These are phyloP conservation scores for Mucor irregularis DNA, from an alignment of 371 early-diverging fungal genomes.

Conservation along the genomic window DNA sequence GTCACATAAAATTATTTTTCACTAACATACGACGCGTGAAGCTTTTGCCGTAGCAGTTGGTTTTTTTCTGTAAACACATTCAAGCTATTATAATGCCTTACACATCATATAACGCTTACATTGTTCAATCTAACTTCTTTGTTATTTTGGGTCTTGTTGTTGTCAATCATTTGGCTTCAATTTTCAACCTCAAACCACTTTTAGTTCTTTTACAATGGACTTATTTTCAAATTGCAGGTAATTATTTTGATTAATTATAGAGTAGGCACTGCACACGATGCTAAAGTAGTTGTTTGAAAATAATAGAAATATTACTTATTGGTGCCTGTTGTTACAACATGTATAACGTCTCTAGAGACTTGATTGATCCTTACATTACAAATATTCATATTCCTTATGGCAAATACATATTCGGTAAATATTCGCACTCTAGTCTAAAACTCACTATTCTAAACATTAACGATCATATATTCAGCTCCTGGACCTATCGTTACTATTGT, in stretches of 20 bases:
- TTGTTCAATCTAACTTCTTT: not conserved
- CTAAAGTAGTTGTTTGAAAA: not conserved
- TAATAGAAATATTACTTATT: not conserved
- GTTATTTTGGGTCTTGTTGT: not conserved
- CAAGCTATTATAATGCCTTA: not conserved
- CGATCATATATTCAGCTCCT: not conserved
- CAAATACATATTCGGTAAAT: slow-evolving; percentile 1
- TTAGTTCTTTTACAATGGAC: not conserved
- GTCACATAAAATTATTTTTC: too few species aligned
- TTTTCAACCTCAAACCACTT: not conserved
- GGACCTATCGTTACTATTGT: not conserved
- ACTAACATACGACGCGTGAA: too few species aligned
- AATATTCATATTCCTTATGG: not conserved
- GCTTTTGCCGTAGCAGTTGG: too few species aligned
- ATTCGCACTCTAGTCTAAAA: not conserved
- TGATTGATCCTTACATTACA: not conserved
- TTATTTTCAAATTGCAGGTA: not conserved
- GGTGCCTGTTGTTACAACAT: not conserved
- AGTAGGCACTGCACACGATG: not conserved
- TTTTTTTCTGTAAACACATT: too few species aligned
- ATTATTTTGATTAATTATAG: not conserved
- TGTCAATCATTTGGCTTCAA: not conserved
- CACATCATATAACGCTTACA: slow-evolving; percentile 10
- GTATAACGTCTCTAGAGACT: not conserved
- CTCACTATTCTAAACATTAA: not conserved